Evolutionary conservation across 2,329 filamentous ascomycete species (phyloP).

Genomic region (Aureobasidium sp.): DNA sequence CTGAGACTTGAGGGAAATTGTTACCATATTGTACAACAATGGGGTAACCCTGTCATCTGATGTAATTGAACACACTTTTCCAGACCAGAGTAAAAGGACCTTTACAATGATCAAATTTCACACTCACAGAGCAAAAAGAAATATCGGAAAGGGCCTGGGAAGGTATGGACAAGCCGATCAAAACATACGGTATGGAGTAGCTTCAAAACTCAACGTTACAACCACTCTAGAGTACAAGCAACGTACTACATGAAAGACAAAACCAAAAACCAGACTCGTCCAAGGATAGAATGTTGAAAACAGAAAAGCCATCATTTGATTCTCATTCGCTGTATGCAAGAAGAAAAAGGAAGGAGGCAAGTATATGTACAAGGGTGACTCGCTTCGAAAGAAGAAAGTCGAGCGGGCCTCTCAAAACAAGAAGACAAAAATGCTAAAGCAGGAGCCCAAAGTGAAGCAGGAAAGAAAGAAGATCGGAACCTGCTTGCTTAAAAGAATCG

Average conservation of each 20-base stretch:
- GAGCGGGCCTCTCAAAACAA: background rate
- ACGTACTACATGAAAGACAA: too few species aligned
- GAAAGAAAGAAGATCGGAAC: background rate
- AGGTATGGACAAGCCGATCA: too few species aligned
- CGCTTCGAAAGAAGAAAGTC: background rate
- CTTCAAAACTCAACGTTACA: too few species aligned
- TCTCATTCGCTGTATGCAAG: background rate
- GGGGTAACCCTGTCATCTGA: background rate
- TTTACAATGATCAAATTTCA: background rate
- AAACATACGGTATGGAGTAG: too few species aligned
- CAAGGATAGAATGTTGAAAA: too few species aligned
- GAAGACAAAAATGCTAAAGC: background rate
- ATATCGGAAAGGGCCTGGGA: too few species aligned
- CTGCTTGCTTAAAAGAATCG: too few species aligned
- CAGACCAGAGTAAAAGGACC: background rate
- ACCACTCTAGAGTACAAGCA: too few species aligned
- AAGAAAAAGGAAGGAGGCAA: background rate
- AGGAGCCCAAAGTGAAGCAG: background rate
- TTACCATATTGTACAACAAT: background rate
- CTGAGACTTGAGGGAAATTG: slow-evolving; percentile 3
- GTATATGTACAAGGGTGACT: background rate
- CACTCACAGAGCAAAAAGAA: too few species aligned
- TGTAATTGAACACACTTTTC: too few species aligned
- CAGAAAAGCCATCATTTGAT: background rate
- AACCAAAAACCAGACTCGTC: too few species aligned